Percentiles rank a stretch among this genome's conserved stretches.
Conservation (phyloP, 495 filamentous ascomycete species). For the Penicillium coprophilum region DNA sequence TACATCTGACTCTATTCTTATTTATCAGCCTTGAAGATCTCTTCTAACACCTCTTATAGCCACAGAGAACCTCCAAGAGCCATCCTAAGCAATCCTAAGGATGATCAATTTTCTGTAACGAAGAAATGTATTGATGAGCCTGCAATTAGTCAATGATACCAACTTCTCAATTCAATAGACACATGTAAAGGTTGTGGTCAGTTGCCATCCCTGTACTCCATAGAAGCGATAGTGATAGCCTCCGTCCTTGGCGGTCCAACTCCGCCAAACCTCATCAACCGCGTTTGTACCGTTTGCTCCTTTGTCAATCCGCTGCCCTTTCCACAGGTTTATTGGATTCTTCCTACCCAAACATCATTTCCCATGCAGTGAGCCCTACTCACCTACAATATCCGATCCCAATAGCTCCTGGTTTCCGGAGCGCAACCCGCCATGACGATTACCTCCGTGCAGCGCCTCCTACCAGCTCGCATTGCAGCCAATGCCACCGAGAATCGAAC, state of each 20-base stretch:
- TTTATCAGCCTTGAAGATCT: neutral
- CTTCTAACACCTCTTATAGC: constrained; percentile 48
- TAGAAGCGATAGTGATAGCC: constrained; percentile 6
- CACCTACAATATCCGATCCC: constrained; percentile 19
- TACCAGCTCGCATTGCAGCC: constrained; percentile 34
- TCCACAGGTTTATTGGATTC: neutral
- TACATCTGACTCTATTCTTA: constrained; percentile 31
- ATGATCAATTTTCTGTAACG: constrained; percentile 8
- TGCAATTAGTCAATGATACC: constrained; percentile 9
- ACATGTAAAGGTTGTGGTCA: neutral
- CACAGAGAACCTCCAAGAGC: constrained; percentile 82
- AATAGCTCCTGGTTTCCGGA: constrained; percentile 33
- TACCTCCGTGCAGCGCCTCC: constrained; percentile 43
- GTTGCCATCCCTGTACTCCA: neutral
- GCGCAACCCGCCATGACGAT: constrained; percentile 49
- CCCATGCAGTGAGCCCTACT: constrained; percentile 33
- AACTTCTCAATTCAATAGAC: neutral
- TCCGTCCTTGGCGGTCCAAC: constrained; percentile 20
- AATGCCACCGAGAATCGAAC: constrained; percentile 35
- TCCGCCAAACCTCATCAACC: constrained; percentile 17
- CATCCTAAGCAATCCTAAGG: constrained; percentile 46
- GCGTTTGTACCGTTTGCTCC: constrained; percentile 7
- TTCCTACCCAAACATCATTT: neutral
- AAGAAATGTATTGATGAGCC: constrained; percentile 16
- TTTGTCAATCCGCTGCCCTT: constrained; percentile 5